Percentiles rank a stretch among this genome's conserved stretches.
Conservation (phyloP, 148 eudicot genomes). For the Agrostemma githago region DNA sequence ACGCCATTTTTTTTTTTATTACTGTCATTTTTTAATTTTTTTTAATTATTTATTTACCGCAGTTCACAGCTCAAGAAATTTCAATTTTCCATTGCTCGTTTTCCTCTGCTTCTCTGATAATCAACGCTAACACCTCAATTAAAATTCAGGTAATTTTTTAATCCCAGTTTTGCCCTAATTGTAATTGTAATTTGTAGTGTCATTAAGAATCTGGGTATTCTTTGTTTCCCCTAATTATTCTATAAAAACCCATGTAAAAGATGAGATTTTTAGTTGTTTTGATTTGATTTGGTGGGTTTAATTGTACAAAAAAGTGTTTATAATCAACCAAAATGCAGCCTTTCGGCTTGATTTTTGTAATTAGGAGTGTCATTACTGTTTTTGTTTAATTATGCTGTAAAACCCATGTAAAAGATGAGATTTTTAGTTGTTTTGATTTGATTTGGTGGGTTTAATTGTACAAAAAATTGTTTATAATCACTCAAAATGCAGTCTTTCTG, state of each 20-base stretch:
- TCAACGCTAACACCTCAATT: background rate
- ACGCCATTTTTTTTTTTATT: background rate
- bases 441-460: background rate
- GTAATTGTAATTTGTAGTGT: background rate
- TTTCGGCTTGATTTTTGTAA: background rate
- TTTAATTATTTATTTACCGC: background rate
- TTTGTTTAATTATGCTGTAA: background rate
- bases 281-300: background rate
- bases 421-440: background rate
- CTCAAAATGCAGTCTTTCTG: background rate
- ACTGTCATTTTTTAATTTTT: background rate
- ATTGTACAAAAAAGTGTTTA: constrained; percentile 11
- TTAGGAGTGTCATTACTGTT: background rate
- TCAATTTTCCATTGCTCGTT: background rate
- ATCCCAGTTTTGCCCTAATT: background rate
- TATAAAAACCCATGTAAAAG: background rate
- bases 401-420: background rate
- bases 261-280: background rate
- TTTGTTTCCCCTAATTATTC: background rate
- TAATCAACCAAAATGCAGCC: background rate
- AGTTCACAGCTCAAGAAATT: background rate
- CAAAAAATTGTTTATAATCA: constrained; percentile 11
- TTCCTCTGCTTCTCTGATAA: background rate
- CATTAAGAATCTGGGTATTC: background rate
- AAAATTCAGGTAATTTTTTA: constrained; percentile 11